phyloP scores from a whole-genome alignment of 2,329 filamentous ascomycete genomes.

The Venturia aucupariae region DNA sequence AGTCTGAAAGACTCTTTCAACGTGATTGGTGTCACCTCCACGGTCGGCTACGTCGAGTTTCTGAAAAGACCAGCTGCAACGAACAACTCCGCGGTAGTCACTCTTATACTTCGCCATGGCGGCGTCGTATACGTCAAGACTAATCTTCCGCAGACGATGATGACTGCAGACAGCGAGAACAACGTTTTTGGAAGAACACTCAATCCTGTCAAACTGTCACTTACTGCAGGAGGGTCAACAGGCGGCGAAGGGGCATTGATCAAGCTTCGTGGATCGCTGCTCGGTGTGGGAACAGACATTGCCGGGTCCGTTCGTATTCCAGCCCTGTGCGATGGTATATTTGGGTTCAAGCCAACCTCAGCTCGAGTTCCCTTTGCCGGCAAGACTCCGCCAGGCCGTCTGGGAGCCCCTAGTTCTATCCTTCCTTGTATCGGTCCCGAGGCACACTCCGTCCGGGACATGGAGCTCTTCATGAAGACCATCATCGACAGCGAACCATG shows the following conservation, averaged over 20 bases:
- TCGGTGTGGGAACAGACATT: conserved; percentile 57
- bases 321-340: conserved; percentile 57
- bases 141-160: conserved; percentile 42
- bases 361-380: conserved; percentile 20
- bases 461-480: conserved; percentile 33
- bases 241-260: conserved; percentile 57
- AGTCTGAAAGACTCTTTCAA: conserved; percentile 51
- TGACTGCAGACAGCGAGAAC: conserved; percentile 47
- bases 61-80: conserved; percentile 23
- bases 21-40: conserved; percentile 47
- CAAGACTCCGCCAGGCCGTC: conserved; percentile 22
- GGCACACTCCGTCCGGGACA: conserved; percentile 33
- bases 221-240: conserved; percentile 55
- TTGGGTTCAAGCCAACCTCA: conserved; percentile 21
- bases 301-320: conserved; percentile 64
- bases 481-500: conserved; percentile 35
- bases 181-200: conserved; percentile 53
- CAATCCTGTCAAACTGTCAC: conserved; percentile 52
- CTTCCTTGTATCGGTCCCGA: conserved; percentile 35
- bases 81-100: conserved; percentile 28
- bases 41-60: conserved; percentile 47
- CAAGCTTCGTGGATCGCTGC: conserved; percentile 46
- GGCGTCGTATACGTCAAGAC: conserved; percentile 46
- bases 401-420: conserved; percentile 26
- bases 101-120: conserved; percentile 31